Base-by-base conservation (phyloP, 169 alveolate genomes). In the Theileria equi region DNA sequence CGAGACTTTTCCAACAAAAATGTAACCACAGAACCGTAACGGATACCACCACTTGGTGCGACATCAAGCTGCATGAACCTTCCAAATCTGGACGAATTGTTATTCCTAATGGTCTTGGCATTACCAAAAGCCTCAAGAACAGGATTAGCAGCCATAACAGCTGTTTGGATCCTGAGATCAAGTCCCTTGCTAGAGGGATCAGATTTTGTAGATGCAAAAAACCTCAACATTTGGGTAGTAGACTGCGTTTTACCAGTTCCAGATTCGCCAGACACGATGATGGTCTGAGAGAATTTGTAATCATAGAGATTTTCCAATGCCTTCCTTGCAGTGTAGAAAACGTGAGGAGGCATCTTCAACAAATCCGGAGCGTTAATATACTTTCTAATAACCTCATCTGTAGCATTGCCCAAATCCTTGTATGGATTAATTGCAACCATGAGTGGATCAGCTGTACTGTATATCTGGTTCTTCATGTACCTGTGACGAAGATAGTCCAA, bases 221-320 rank as follows among this genome's bases (percentile, higher is more conserved):
- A 93, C 60, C 90, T 83, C 98, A 95, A 93, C 64, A 95, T 90
- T 63, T 89, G 91, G 77, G 93, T 96, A 8, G 99, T 96, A 45
- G 97, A 95, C 86, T 97, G 99, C 2, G 99, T 98, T 82, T 98
- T 98, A 10, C 99, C 99, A 26, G 99, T 98, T 19, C 99, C 99
- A 7, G 98, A 92, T 76, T 98, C 99, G 11, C 99, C 99, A 57
- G 96, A 87, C 45, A 97, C 96, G 26, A 97, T 93, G 64, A 97
- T 95, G 13, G 98, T 96, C 79, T 95, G 95, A 45, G 94, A 90
- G 52, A 84, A 80, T 68, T 88, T 84, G 60, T 79, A 89, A 40
- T 88, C 93, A 64, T 90, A 90, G 11, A 90, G 81, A 66, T 92
- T 92, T 60, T 92, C 94, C 23, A 93, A 80, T 21, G 97, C 97